Percentiles rank a stretch among this genome's conserved stretches.
phyloP scores from a whole-genome alignment of 2,329 filamentous ascomycete genomes.

The Nigrospora oryzae region DNA sequence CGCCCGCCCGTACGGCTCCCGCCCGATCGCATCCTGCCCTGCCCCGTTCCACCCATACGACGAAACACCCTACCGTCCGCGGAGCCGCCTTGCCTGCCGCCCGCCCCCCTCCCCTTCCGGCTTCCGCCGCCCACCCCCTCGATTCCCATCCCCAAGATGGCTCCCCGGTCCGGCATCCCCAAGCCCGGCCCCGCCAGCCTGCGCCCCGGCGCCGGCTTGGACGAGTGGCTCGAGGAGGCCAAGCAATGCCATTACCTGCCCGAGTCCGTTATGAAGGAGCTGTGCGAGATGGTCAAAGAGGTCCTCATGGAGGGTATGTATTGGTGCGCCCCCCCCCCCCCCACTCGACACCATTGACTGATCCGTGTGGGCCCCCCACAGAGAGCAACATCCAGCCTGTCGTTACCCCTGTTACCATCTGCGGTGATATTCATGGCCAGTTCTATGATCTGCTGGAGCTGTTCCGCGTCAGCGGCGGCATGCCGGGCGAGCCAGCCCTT shows the following conservation, averaged over 20 bases:
- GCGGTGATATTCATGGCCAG: conserved; percentile 96
- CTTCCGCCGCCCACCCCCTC: background rate
- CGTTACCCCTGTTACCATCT: conserved; percentile 89
- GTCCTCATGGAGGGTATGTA: conserved; percentile 88
- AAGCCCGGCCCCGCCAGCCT: conserved; percentile 87
- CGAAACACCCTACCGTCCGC: too few relatives aligned
- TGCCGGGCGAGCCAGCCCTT: conserved; percentile 75
- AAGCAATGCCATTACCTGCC: conserved; percentile 97
- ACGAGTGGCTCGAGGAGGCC: conserved; percentile 94
- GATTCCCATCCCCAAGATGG: conserved; percentile 1
- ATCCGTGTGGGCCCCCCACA: conserved; percentile 22
- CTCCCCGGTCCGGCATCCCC: conserved; percentile 43
- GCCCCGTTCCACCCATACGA: too few relatives aligned
- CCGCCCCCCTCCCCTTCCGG: background rate
- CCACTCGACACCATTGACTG: too few relatives aligned
- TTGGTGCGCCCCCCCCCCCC: background rate
- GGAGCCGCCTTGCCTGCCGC: too few relatives aligned
- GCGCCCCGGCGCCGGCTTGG: conserved; percentile 72
- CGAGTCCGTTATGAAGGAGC: conserved; percentile 94
- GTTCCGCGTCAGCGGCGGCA: conserved; percentile 91
- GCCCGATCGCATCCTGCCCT: too few relatives aligned
- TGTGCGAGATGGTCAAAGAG: conserved; percentile 98
- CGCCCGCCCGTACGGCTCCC: too few relatives aligned
- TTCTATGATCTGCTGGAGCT: conserved; percentile 97
- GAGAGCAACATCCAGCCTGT: conserved; percentile 99